A percentile compares a stretch with the other conserved stretches of the same genome.
phyloP scores from a whole-genome alignment of 2,329 filamentous ascomycete species.

The Penicillium carneum region DNA sequence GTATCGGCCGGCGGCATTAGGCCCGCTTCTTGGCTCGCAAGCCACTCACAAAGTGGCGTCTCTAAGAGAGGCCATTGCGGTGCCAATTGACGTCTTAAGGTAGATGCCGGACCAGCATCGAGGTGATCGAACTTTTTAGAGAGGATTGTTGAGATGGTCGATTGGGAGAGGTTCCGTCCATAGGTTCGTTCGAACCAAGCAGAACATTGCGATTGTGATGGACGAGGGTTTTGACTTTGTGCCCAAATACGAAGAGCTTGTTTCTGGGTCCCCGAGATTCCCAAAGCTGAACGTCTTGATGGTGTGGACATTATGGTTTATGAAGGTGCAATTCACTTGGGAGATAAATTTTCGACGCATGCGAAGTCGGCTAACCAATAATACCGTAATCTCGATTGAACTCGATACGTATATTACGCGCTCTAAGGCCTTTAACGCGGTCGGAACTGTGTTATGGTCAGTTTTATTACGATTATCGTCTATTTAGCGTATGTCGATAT shows the following conservation, averaged over 20 bases:
- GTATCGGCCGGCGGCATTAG: constrained; percentile 5
- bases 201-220: constrained; percentile 9
- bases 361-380: neutral
- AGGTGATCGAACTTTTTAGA: constrained; percentile 12
- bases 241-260: constrained; percentile 17
- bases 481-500: neutral
- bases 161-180: constrained; percentile 11
- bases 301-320: neutral
- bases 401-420: neutral
- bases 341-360: neutral
- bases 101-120: constrained; percentile 11
- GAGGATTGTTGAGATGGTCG: constrained; percentile 10
- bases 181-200: constrained; percentile 18
- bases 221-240: constrained; percentile 8
- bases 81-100: neutral
- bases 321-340: neutral
- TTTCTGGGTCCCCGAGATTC: constrained; percentile 1
- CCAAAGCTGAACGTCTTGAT: neutral
- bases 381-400: neutral
- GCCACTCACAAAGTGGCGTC: constrained; percentile 10
- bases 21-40: constrained; percentile 5
- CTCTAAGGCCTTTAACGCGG: neutral
- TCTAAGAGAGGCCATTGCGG: constrained; percentile 20
- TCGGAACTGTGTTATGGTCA: neutral
- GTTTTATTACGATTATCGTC: neutral